Conservation (phyloP, 148 eudicot genomes). For the Mesembryanthemum crystallinum region DNA sequence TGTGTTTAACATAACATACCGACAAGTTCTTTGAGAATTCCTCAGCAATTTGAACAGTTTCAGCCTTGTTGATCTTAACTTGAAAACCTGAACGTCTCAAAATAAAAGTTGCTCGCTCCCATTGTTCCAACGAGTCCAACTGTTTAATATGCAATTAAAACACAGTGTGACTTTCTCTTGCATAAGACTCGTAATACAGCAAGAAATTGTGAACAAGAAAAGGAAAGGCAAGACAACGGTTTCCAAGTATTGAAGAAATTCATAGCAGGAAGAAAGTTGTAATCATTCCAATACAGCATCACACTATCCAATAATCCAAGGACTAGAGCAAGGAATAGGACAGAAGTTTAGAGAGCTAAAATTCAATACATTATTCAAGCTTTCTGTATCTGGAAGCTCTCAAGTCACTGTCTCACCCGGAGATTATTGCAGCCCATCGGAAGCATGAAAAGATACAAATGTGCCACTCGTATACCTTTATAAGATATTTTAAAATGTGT, state of each 20-base stretch:
- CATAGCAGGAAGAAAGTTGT: neutral
- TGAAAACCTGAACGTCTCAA: slow-evolving; percentile 68
- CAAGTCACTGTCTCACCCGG: neutral
- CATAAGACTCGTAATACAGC: slow-evolving; percentile 2
- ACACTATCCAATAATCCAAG: neutral
- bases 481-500: neutral
- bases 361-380: neutral
- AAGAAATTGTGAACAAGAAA: slow-evolving; percentile 8
- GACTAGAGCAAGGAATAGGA: neutral
- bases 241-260: neutral
- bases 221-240: neutral
- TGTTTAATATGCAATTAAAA: slow-evolving; percentile 33
- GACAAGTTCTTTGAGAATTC: slow-evolving; percentile 63
- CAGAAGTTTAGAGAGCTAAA: neutral
- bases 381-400: neutral
- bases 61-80: slow-evolving; percentile 54
- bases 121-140: slow-evolving; percentile 66
- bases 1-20: slow-evolving; percentile 37
- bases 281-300: neutral
- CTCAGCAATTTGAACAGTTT: slow-evolving; percentile 52
- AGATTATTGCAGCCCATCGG: neutral
- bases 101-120: slow-evolving; percentile 66
- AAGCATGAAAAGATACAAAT: neutral
- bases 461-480: neutral
- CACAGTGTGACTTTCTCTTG: slow-evolving; percentile 6